phyloP scores from a whole-genome alignment of 441 rosid genomes.

The Cnidoscolus chayamansa region DNA sequence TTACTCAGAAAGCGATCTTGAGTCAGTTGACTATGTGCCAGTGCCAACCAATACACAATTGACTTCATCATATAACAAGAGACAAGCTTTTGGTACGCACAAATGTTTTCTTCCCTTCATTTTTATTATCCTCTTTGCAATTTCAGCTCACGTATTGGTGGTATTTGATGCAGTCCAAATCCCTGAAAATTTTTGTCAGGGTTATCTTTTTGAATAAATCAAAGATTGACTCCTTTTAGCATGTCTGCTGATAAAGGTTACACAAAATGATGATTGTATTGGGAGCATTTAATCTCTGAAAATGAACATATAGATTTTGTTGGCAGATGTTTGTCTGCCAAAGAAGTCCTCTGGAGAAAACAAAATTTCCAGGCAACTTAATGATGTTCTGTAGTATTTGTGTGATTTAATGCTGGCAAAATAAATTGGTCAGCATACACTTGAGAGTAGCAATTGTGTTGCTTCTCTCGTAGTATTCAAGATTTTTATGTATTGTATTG shows the following conservation, averaged over 20 bases:
- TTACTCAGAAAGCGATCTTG: constrained; percentile 51
- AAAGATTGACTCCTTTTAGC: neutral
- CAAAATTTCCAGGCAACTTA: neutral
- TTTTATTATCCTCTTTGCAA: neutral
- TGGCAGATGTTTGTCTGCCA: neutral
- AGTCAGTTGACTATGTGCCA: constrained; percentile 37
- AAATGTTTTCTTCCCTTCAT: too few relatives aligned
- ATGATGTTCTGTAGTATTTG: neutral
- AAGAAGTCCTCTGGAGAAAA: neutral
- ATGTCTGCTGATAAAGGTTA: neutral
- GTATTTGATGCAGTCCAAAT: neutral
- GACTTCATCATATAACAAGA: constrained; percentile 37
- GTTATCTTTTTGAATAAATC: neutral
- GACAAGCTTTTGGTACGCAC: constrained; percentile 50
- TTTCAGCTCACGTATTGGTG: neutral
- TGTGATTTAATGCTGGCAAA: too few relatives aligned
- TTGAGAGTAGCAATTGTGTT: neutral
- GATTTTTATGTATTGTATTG: neutral
- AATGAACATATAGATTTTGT: neutral
- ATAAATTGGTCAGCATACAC: neutral
- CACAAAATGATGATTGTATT: too few relatives aligned
- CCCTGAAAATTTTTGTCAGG: neutral
- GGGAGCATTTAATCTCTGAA: neutral
- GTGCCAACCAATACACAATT: constrained; percentile 31
- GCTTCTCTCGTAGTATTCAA: neutral